Base-by-base conservation (phyloP, 768 basidiomycete genomes). In the Pisolithus marmoratus region DNA sequence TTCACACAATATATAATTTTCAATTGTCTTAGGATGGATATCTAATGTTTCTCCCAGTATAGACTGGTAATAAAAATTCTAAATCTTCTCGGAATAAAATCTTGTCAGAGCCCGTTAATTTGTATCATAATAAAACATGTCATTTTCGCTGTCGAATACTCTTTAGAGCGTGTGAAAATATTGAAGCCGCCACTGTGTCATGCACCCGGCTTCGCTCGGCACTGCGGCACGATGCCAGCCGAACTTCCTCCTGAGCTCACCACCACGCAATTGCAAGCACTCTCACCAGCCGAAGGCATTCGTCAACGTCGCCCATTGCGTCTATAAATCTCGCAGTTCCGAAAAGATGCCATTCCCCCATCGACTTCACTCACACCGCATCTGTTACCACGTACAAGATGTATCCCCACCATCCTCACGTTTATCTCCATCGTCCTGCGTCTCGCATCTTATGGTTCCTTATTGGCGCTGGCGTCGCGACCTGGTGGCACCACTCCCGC, bases 371-470 rank as follows among this genome's bases (percentile, higher is more conserved):
- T 34, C 31, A 50, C 43, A 42, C 15, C 38, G 42, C 31, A 41
- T 22, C 19, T 19, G 6, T 15, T 24, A 31, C 40, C 48, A 42
- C 43, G 7, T 15, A 24, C 26, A 14, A 4, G 51, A 69, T 69
- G 68, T 46, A 63, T 34, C 26, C 26, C 12, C 55, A 57, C 0
- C 58, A 63, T 51, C 48, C 53, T 2, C 55, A 60, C 46, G 5
- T 60, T 38, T 54, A 58, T 24, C 49, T 63, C 55, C 67, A 65
- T 46, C 64, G 71, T 50, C 62, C 75, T 5, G 78, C 79, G n/a
- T 79, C 79, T 42, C 83, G 85, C 55, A 40, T 85, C 49, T 27
- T 87, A 63, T 88, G 86, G 86, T 85, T 88, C 72, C 8, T 75
- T 58, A 19, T 86, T 57, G 87, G 86, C 54, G 84, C 80, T 5